These are phyloP conservation scores for Lasiodiplodia gonubiensis DNA, from an alignment of 2,329 filamentous ascomycete species.

Conservation along the genomic window DNA sequence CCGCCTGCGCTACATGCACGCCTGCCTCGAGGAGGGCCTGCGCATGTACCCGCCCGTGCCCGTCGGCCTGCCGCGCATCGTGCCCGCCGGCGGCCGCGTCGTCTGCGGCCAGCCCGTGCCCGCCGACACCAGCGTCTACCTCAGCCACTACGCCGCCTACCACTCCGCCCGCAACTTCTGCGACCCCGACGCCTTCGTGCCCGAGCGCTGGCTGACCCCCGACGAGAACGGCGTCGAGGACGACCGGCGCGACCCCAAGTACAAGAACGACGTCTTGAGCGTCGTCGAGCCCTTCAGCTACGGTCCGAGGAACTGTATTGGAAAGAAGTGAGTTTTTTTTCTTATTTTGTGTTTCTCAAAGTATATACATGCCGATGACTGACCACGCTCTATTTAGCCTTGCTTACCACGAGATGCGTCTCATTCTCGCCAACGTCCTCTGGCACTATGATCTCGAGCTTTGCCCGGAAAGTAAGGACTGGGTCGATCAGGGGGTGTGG, in stretches of 20 bases:
- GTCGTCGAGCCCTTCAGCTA: constrained; percentile 53
- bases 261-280: constrained; percentile 38
- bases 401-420: constrained; percentile 50
- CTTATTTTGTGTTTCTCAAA: neutral
- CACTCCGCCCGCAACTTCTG: constrained; percentile 40
- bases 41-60: constrained; percentile 52
- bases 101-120: constrained; percentile 47
- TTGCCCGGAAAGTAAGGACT: constrained; percentile 39
- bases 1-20: constrained; percentile 45
- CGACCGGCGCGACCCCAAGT: constrained; percentile 22
- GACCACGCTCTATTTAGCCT: constrained; percentile 34
- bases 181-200: constrained; percentile 44
- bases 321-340: constrained; percentile 42
- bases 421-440: constrained; percentile 47
- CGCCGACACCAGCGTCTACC: constrained; percentile 30
- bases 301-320: constrained; percentile 49
- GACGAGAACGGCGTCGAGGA: constrained; percentile 23
- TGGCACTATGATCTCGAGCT: constrained; percentile 49
- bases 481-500: constrained; percentile 42
- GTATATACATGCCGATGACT: too few species aligned
- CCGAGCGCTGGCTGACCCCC: constrained; percentile 49
- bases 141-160: constrained; percentile 29
- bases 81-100: constrained; percentile 44
- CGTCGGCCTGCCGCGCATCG: constrained; percentile 41
- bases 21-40: constrained; percentile 50